Conservation (phyloP, 2,329 filamentous ascomycete species). For the Aspergillus calidoustus region DNA sequence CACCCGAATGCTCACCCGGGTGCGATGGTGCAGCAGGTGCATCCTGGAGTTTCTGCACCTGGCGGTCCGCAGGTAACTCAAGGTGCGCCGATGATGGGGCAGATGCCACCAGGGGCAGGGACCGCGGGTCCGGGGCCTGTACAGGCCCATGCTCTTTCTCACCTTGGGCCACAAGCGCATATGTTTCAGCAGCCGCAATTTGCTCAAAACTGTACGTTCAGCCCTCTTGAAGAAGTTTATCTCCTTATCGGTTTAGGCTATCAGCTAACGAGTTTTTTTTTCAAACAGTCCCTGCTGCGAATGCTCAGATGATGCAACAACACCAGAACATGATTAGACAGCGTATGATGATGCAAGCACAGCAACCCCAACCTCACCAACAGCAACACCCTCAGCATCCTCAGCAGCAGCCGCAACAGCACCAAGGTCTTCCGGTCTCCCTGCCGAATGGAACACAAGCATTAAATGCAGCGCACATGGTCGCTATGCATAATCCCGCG, state of each 20-base stretch:
- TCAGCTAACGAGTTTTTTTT: slow-evolving; percentile 6
- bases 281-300: slow-evolving; percentile 35
- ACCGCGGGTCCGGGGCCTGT: slow-evolving; percentile 55
- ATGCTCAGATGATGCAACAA: slow-evolving; percentile 53
- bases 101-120: slow-evolving; percentile 64
- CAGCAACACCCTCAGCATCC: slow-evolving; percentile 41
- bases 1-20: slow-evolving; percentile 61
- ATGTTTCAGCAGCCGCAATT: slow-evolving; percentile 57
- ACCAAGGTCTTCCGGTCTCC: slow-evolving; percentile 43
- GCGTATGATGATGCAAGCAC: slow-evolving; percentile 36
- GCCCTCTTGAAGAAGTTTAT: neutral
- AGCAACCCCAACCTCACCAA: slow-evolving; percentile 41
- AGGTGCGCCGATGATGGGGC: slow-evolving; percentile 66
- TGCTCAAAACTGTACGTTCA: slow-evolving; percentile 47
- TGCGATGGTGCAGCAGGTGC: slow-evolving; percentile 61
- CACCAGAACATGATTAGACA: slow-evolving; percentile 42
- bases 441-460: slow-evolving; percentile 48
- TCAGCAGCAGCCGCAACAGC: slow-evolving; percentile 41
- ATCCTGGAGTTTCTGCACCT: slow-evolving; percentile 64
- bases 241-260: neutral
- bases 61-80: slow-evolving; percentile 62
- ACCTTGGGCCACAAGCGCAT: slow-evolving; percentile 62
- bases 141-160: slow-evolving; percentile 64
- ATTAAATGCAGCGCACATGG: slow-evolving; percentile 48
- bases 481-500: slow-evolving; percentile 48